Evolutionary conservation across 2,329 filamentous ascomycete species (phyloP).

Genomic region (Aciculosporium take): DNA sequence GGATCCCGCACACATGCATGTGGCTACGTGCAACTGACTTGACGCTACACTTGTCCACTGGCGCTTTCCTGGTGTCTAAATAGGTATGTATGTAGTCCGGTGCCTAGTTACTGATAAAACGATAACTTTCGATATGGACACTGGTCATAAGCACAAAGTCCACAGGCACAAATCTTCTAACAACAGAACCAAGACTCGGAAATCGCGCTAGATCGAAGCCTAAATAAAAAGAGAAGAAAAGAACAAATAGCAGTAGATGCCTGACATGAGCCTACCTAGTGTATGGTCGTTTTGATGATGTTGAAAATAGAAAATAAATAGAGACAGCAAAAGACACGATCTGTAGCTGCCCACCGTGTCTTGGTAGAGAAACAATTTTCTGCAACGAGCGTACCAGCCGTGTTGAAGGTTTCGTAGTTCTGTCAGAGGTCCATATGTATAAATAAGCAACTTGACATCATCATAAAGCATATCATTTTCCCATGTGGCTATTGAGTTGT

Average conservation of each 20-base stretch:
- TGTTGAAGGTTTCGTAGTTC: background rate
- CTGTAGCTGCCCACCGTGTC: background rate
- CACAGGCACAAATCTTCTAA: background rate
- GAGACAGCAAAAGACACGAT: background rate
- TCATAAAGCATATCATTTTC: slow-evolving; percentile 6
- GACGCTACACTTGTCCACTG: no score
- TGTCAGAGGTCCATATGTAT: background rate
- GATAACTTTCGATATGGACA: background rate
- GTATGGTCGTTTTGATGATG: no score
- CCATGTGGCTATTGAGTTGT: background rate
- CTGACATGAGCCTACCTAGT: no score
- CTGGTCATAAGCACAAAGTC: background rate
- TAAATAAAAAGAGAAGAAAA: background rate
- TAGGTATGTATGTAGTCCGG: no score
- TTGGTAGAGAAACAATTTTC: background rate
- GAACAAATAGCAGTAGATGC: background rate
- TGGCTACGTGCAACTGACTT: no score
- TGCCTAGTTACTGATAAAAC: no score
- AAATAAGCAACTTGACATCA: slow-evolving; percentile 4
- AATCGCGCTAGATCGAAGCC: background rate
- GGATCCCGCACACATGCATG: no score
- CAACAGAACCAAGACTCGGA: background rate
- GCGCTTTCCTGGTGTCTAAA: no score
- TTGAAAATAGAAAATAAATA: background rate
- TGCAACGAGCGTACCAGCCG: slow-evolving; percentile 5